phyloP scores from a whole-genome alignment of 1,284 basidiomycete genomes.

The Cerrena zonata region DNA sequence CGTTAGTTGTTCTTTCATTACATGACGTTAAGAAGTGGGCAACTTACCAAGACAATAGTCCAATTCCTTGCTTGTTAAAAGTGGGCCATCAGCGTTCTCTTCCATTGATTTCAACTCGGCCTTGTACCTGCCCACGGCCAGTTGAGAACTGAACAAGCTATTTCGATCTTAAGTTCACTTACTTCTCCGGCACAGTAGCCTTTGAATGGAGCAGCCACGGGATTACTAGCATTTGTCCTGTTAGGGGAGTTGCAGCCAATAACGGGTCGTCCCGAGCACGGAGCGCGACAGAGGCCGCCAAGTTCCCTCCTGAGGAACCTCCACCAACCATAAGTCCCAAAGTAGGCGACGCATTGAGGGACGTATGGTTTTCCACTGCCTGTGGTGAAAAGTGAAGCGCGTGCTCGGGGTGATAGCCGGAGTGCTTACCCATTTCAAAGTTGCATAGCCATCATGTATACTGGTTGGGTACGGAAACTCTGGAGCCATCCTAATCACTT shows the following conservation, averaged over 20 bases:
- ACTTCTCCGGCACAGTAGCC: constrained; percentile 12
- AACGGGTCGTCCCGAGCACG: constrained; percentile 18
- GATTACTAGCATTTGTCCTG: constrained; percentile 13
- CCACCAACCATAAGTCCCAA: constrained; percentile 23
- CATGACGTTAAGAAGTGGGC: not conserved
- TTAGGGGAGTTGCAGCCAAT: constrained; percentile 11
- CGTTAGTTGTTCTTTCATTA: not conserved
- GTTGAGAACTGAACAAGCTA: not conserved
- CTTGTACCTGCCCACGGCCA: constrained; percentile 14
- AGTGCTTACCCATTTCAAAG: constrained; percentile 27
- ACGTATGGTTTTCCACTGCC: constrained; percentile 5
- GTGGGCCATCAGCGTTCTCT: constrained; percentile 16
- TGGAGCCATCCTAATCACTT: constrained; percentile 29
- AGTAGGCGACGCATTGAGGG: constrained; percentile 7
- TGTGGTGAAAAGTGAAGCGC: not conserved
- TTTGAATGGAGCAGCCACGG: constrained; percentile 11
- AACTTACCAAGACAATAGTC: not conserved
- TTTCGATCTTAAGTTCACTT: not conserved
- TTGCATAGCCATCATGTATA: constrained; percentile 32
- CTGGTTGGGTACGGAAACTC: constrained; percentile 35
- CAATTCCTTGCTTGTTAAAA: constrained; percentile 2
- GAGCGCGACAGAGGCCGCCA: constrained; percentile 17
- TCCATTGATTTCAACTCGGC: constrained; percentile 19
- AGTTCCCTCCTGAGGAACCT: constrained; percentile 20
- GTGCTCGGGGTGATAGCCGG: not conserved